Conservation (phyloP, 192 early-diverging fungal species). For the Borealophlyctis nickersoniae region DNA sequence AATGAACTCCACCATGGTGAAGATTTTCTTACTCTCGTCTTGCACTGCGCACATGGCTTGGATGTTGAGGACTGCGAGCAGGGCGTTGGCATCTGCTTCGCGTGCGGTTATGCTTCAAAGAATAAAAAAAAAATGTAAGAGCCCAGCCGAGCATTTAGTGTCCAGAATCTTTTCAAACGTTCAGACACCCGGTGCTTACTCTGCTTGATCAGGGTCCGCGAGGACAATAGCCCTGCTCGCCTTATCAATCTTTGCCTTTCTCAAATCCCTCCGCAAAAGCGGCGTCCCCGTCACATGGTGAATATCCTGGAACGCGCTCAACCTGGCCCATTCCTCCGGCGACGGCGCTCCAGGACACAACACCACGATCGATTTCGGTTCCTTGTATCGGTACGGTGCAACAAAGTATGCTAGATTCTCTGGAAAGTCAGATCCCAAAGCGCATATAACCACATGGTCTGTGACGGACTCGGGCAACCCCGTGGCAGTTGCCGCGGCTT, state of each 20-base stretch:
- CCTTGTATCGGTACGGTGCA: slow-evolving; percentile 59
- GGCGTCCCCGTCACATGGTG: slow-evolving; percentile 57
- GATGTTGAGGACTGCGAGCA: slow-evolving; percentile 66
- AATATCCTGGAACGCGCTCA: slow-evolving; percentile 51
- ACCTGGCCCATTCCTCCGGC: slow-evolving; percentile 27
- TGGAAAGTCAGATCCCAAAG: slow-evolving; percentile 56
- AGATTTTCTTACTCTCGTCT: slow-evolving; percentile 35
- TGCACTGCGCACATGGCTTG: slow-evolving; percentile 26
- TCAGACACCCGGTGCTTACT: no score
- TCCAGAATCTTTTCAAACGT: no score
- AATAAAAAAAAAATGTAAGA: no score
- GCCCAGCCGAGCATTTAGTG: no score
- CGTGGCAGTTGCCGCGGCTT: background rate
- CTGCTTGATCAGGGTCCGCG: slow-evolving; percentile 33
- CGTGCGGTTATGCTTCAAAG: slow-evolving; percentile 33
- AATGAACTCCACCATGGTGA: slow-evolving; percentile 70
- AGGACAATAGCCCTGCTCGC: slow-evolving; percentile 57
- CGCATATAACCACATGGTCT: slow-evolving; percentile 64
- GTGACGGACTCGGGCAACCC: slow-evolving; percentile 33
- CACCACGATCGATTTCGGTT: slow-evolving; percentile 57
- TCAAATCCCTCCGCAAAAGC: slow-evolving; percentile 57
- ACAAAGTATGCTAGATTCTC: slow-evolving; percentile 66
- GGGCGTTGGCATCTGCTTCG: slow-evolving; percentile 60
- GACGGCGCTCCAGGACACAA: slow-evolving; percentile 49
- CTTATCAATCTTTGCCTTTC: slow-evolving; percentile 51